phyloP scores from a whole-genome alignment of 129 eudicot genomes.

The Pseudognaphalium luteoalbum region DNA sequence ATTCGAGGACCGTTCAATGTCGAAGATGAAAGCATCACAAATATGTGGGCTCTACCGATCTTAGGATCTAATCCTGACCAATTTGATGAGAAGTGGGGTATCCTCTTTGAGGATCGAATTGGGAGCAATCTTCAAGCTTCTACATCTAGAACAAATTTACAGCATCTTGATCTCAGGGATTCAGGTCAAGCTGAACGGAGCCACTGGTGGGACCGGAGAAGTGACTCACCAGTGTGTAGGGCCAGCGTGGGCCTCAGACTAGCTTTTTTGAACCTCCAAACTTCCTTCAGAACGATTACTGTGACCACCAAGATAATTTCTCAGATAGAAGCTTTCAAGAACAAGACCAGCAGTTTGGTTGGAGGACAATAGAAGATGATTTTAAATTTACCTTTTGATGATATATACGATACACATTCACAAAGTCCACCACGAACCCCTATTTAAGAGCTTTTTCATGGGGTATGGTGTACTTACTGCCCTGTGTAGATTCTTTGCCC shows the following conservation, averaged over 20 bases:
- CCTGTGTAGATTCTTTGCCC: background rate
- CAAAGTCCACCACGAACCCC: constrained; percentile 26
- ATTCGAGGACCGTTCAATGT: constrained; percentile 25
- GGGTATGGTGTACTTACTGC: constrained; percentile 18
- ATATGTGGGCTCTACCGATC: background rate
- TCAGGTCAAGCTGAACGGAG: constrained; percentile 30
- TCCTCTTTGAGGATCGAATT: constrained; percentile 22
- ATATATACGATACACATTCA: constrained; percentile 42
- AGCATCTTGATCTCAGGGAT: constrained; percentile 38
- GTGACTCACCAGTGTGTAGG: constrained; percentile 18
- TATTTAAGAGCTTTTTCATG: constrained; percentile 32
- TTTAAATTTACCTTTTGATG: constrained; percentile 60
- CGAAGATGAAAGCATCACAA: background rate
- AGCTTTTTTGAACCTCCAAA: constrained; percentile 65
- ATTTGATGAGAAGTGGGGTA: constrained; percentile 9
- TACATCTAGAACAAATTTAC: constrained; percentile 57
- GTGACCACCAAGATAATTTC: constrained; percentile 30
- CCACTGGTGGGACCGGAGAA: constrained; percentile 67
- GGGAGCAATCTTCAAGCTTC: constrained; percentile 50
- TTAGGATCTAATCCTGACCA: background rate
- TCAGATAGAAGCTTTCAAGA: constrained; percentile 44
- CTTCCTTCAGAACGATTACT: constrained; percentile 15
- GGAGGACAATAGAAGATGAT: constrained; percentile 10
- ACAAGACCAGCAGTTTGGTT: background rate
- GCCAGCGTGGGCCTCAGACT: constrained; percentile 8